Evolutionary conservation across 2,329 filamentous ascomycete species (phyloP).

Genomic region (Botrytis medusae): DNA sequence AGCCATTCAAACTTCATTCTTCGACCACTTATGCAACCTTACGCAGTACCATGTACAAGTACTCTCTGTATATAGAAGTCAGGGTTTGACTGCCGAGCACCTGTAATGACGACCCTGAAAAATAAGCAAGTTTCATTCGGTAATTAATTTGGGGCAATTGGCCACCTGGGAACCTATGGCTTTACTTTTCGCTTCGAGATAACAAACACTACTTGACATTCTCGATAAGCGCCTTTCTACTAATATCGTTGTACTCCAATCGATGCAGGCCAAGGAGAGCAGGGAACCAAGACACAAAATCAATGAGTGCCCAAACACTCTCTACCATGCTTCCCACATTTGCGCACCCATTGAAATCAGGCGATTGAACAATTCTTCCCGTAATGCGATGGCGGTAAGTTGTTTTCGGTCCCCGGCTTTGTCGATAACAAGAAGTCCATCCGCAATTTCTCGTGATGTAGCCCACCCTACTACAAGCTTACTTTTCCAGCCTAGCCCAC

Average conservation of each 20-base stretch:
- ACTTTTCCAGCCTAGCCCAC: slow-evolving; percentile 81
- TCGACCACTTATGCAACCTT: neutral
- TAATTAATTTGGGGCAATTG: too few species aligned
- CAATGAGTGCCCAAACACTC: neutral
- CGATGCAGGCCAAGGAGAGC: neutral
- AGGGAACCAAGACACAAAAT: neutral
- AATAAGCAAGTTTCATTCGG: neutral
- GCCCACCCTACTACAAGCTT: slow-evolving; percentile 82
- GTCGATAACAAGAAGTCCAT: slow-evolving; percentile 55
- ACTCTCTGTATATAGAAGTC: neutral
- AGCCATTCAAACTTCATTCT: neutral
- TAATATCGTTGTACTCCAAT: neutral
- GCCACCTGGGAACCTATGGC: neutral
- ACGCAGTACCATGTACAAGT: neutral
- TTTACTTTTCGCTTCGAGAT: neutral
- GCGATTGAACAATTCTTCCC: slow-evolving; percentile 81
- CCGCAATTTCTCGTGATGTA: slow-evolving; percentile 69
- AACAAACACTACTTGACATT: neutral
- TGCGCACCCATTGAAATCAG: slow-evolving; percentile 73
- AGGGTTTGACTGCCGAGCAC: neutral
- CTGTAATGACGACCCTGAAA: neutral
- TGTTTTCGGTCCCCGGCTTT: slow-evolving; percentile 54
- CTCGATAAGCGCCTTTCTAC: neutral
- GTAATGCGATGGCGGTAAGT: slow-evolving; percentile 68
- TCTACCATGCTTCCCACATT: slow-evolving; percentile 77